A percentile compares a stretch with the other conserved stretches of the same genome.
Evolutionary conservation across 139 green algal genomes (phyloP).

Genomic region (Nannochloris sp.): DNA sequence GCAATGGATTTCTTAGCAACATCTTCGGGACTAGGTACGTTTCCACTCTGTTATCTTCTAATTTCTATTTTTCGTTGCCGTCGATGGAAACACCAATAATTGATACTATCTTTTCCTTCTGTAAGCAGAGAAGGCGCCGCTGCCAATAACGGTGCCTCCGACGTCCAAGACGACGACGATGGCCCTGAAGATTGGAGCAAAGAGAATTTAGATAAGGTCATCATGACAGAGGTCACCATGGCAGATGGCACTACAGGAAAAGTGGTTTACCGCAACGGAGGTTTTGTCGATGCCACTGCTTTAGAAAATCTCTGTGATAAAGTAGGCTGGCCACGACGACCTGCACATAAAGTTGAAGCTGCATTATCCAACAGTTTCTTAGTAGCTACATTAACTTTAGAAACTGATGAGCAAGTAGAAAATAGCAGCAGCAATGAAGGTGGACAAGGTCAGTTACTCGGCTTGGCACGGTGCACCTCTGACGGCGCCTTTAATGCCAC

Average conservation of each 20-base stretch:
- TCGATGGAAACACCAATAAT: too few species aligned
- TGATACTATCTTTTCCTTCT: too few species aligned
- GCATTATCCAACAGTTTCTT: conserved; percentile 88
- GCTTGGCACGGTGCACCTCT: conserved; percentile 76
- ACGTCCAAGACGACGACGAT: too few species aligned
- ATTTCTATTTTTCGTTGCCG: background rate
- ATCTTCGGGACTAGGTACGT: background rate
- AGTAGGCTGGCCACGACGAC: conserved; percentile 83
- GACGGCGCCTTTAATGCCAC: conserved; percentile 98
- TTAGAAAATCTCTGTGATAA: conserved; percentile 83
- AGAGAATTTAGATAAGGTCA: conserved; percentile 32
- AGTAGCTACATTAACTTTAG: conserved; percentile 64
- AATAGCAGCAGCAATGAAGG: background rate
- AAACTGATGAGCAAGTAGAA: background rate
- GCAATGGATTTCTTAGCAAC: background rate
- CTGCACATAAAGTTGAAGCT: conserved; percentile 69
- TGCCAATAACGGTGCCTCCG: too few species aligned
- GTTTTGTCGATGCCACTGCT: conserved; percentile 56
- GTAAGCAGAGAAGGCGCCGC: too few species aligned
- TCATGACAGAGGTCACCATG: conserved; percentile 19
- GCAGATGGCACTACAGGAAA: conserved; percentile 45
- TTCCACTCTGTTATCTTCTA: background rate
- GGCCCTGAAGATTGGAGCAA: conserved; percentile 17
- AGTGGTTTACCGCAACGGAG: conserved; percentile 75
- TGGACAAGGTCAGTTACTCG: conserved; percentile 52